phyloP scores from a whole-genome alignment of 495 filamentous ascomycete species.

The Recurvomyces mirabilis region DNA sequence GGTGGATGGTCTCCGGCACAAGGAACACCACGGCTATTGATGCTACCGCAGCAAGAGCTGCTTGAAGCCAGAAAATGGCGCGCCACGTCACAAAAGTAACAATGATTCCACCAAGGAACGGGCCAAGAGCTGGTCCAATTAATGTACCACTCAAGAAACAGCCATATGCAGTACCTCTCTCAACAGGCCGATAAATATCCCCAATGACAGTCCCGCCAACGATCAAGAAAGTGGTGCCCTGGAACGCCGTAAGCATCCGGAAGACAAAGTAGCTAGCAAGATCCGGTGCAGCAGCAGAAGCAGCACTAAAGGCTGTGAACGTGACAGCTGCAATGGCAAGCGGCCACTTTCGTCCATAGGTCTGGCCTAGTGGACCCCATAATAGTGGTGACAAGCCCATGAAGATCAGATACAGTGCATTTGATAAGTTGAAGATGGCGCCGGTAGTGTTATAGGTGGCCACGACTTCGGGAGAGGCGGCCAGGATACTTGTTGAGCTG shows the following conservation, averaged over 20 bases:
- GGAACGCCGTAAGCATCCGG: constrained; percentile 56
- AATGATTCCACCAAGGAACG: constrained; percentile 49
- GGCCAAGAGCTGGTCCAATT: constrained; percentile 59
- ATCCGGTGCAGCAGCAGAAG: constrained; percentile 56
- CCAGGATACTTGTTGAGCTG: constrained; percentile 56
- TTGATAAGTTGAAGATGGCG: constrained; percentile 55
- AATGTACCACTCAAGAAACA: constrained; percentile 61
- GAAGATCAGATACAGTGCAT: constrained; percentile 57
- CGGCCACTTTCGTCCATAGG: constrained; percentile 53
- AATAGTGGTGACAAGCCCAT: constrained; percentile 59
- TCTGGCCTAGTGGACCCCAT: constrained; percentile 58
- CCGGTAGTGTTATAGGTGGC: constrained; percentile 49
- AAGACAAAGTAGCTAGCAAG: constrained; percentile 58
- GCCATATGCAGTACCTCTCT: constrained; percentile 55
- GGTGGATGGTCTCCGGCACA: constrained; percentile 58
- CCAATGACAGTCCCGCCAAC: constrained; percentile 52
- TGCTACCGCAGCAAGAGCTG: constrained; percentile 47
- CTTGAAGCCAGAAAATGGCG: constrained; percentile 62
- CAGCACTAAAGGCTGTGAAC: constrained; percentile 53
- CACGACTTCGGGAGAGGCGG: constrained; percentile 58
- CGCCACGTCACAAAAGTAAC: constrained; percentile 60
- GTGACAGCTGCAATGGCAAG: constrained; percentile 35
- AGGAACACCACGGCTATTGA: constrained; percentile 50
- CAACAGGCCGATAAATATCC: constrained; percentile 38
- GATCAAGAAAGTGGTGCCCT: constrained; percentile 58